A percentile compares a stretch with the other conserved stretches of the same genome.
These are phyloP conservation scores for Pyrenophora seminiperda DNA, from an alignment of 2,329 filamentous ascomycete genomes.

Conservation along the genomic window DNA sequence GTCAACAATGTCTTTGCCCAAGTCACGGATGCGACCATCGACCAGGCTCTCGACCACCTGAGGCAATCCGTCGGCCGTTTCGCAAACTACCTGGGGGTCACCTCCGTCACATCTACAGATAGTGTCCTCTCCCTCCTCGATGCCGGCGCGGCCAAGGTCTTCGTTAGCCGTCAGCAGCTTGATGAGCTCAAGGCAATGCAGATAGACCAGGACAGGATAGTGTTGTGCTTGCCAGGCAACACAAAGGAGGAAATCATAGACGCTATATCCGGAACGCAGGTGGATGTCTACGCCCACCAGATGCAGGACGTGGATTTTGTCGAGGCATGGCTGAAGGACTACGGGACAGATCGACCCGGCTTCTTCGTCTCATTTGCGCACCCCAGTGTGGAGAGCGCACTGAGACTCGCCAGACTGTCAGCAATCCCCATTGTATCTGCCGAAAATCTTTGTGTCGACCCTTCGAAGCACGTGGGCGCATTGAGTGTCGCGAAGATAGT, in stretches of 20 bases:
- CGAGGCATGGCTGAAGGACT: conserved; percentile 55
- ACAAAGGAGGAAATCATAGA: conserved; percentile 50
- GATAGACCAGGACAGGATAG: conserved; percentile 62
- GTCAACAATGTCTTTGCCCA: conserved; percentile 63
- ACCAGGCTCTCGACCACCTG: conserved; percentile 58
- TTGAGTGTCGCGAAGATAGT: conserved; percentile 74
- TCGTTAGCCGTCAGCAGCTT: conserved; percentile 75
- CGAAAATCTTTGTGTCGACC: conserved; percentile 68
- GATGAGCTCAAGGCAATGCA: conserved; percentile 58
- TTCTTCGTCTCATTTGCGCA: conserved; percentile 58
- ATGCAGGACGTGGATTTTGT: conserved; percentile 51
- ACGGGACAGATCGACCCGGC: conserved; percentile 55
- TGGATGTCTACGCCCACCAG: conserved; percentile 54
- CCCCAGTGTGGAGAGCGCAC: conserved; percentile 48
- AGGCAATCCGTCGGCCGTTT: conserved; percentile 61
- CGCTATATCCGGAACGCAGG: conserved; percentile 48
- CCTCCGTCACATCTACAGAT: conserved; percentile 68
- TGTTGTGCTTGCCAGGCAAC: conserved; percentile 58
- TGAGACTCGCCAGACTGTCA: conserved; percentile 51
- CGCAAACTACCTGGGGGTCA: conserved; percentile 76
- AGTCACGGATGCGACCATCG: conserved; percentile 56
- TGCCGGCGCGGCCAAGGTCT: conserved; percentile 81
- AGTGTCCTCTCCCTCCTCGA: conserved; percentile 83
- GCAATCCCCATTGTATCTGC: conserved; percentile 77
- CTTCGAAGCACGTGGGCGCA: conserved; percentile 61